A percentile compares a stretch with the other conserved stretches of the same genome.
Conservation (phyloP, 2,329 filamentous ascomycete species). For the Sporothrix phasma region DNA sequence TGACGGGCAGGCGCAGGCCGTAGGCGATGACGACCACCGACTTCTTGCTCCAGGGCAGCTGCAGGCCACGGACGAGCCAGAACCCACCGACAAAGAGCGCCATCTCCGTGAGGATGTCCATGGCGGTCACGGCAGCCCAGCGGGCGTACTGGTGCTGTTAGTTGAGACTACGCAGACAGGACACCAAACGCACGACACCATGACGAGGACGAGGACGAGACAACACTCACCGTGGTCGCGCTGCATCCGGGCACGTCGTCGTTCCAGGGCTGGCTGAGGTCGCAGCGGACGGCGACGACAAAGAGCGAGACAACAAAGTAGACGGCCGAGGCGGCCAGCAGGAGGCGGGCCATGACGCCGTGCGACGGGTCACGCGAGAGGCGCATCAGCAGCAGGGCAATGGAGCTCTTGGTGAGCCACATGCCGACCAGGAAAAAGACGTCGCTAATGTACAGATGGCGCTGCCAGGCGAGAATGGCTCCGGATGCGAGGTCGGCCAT, state of each 20-base stretch:
- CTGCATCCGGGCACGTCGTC: conserved; percentile 24
- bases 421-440: conserved; percentile 33
- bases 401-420: conserved; percentile 34
- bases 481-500: conserved; percentile 17
- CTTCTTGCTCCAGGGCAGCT: conserved; percentile 30
- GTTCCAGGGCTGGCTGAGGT: conserved; percentile 29
- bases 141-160: conserved; percentile 24
- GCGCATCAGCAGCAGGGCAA: conserved; percentile 34
- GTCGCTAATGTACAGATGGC: conserved; percentile 31
- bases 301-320: conserved; percentile 32
- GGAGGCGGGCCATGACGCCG: conserved; percentile 26
- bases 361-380: conserved; percentile 35
- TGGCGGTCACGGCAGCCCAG: conserved; percentile 29
- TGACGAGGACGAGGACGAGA: background rate
- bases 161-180: too few species aligned
- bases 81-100: conserved; percentile 29
- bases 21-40: conserved; percentile 31
- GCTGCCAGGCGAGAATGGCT: conserved; percentile 25
- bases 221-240: conserved; percentile 24
- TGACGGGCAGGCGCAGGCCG: conserved; percentile 31
- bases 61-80: conserved; percentile 30
- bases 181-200: too few species aligned
- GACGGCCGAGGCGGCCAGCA: conserved; percentile 28
- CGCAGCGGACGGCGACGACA: conserved; percentile 32
- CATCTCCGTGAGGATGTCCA: conserved; percentile 33